Base-by-base conservation (phyloP, 495 filamentous ascomycete genomes). In the Cercophora samala region DNA sequence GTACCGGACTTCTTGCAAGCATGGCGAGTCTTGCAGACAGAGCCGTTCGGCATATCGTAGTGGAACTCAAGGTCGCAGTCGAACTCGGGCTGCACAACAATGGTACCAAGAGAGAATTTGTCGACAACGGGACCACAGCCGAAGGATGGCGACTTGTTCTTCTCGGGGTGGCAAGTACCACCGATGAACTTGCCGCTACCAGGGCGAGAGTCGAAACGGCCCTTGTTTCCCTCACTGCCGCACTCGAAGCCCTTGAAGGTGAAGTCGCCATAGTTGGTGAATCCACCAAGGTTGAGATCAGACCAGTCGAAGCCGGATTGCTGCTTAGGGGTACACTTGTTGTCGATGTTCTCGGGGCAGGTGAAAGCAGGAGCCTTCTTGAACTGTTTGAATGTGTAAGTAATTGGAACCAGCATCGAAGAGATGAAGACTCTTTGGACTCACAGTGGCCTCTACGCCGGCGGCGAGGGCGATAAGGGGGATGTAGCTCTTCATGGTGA, bases 31-130 rank as follows among this genome's bases (percentile, higher is more conserved):
- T 88, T 91, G 86, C 94, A 97, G 65, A 79, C 85, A 53, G 86
- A 87, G 65, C 88, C 89, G 75, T 93, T 90, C 3, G 88, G 85
- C 91, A 96, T 93, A 72, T 81, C 81, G 78, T 93, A 96, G 81
- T 90, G 84, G 79, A 96, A 91, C 77, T 93, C 85, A 63, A 97
- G 78, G 59, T 94, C 86, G 68, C 84, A 86, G 73, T 93, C 89
- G 69, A 89, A 84, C 72, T 90, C 87, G 69, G 88, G 86, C 21
- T 87, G 85, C 65, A 97, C 80, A 67, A 91, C 81, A 75, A 95
- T 85, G 69, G 86, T 79, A 65, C 78, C 85, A 72, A 97, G 87
- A 4, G 93, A 96, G 80, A 95, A 93, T 65, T 81, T 84, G 58
- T 83, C 79, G 66, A 86, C 79, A 4, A 77, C 65, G 42, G 75